Evolutionary conservation across 139 green algal genomes (phyloP).

Genomic region (Zygnema circumcarinatum): DNA sequence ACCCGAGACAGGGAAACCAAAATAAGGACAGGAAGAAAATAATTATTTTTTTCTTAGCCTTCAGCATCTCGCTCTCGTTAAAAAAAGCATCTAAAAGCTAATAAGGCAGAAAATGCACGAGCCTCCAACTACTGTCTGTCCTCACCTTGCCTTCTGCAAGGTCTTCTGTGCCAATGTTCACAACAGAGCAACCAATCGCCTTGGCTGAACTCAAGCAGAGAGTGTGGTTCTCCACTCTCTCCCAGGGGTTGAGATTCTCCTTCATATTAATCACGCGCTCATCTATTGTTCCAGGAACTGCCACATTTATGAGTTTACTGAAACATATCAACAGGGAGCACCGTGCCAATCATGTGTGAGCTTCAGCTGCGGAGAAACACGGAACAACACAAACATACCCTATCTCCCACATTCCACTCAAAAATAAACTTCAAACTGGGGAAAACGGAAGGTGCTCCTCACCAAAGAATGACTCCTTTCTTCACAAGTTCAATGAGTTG

Average conservation of each 20-base stretch:
- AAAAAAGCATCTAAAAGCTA: too few species aligned
- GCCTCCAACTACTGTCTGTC: too few species aligned
- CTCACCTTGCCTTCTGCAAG: constrained; percentile 48
- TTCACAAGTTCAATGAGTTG: constrained; percentile 50
- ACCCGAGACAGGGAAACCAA: too few species aligned
- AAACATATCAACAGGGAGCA: constrained; percentile 1
- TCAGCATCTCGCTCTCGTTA: too few species aligned
- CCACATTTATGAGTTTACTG: constrained; percentile 62
- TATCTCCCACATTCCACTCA: background rate
- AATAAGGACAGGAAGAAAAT: too few species aligned
- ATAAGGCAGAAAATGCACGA: too few species aligned
- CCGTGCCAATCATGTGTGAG: background rate
- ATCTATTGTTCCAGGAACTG: constrained; percentile 53
- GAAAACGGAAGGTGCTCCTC: too few species aligned
- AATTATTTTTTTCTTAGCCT: too few species aligned
- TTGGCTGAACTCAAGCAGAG: constrained; percentile 59
- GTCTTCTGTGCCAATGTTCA: constrained; percentile 54
- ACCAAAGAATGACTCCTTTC: constrained; percentile 51
- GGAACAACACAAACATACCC: background rate
- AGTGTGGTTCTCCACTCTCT: constrained; percentile 54
- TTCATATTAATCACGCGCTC: constrained; percentile 58
- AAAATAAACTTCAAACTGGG: too few species aligned
- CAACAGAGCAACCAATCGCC: constrained; percentile 50
- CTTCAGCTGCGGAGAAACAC: background rate
- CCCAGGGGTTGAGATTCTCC: constrained; percentile 26